These are phyloP conservation scores for Eragrostis curvula DNA, from an alignment of 176 grass and related monocot genomes.

Conservation along the genomic window DNA sequence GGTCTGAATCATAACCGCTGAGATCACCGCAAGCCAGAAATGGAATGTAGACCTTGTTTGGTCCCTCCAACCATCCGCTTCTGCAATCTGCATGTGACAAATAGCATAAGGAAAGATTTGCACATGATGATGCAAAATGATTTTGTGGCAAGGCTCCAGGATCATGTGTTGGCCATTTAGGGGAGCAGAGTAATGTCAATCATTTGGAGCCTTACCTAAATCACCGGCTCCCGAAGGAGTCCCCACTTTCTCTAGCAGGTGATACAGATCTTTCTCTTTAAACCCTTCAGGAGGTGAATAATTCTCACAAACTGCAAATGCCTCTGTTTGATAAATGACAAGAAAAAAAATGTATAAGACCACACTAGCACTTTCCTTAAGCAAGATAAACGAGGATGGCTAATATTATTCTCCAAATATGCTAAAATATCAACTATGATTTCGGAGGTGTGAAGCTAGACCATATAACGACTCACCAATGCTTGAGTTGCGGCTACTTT, in stretches of 20 bases:
- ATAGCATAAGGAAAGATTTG: constrained; percentile 49
- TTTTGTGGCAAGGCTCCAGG: background rate
- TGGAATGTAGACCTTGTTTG: constrained; percentile 86
- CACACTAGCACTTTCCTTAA: background rate
- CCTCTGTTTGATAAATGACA: constrained; percentile 59
- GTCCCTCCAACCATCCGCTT: constrained; percentile 89
- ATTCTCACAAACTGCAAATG: constrained; percentile 91
- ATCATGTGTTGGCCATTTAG: background rate
- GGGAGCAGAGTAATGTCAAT: background rate
- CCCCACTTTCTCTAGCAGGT: constrained; percentile 88
- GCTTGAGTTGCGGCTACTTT: constrained; percentile 91
- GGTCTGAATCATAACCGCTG: constrained; percentile 83
- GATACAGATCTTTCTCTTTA: constrained; percentile 82
- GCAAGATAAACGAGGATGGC: background rate
- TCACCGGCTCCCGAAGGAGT: constrained; percentile 73
- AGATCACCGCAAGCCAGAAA: constrained; percentile 91
- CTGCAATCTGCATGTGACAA: constrained; percentile 64
- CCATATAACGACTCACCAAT: constrained; percentile 64
- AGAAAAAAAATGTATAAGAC: background rate
- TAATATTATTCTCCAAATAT: background rate
- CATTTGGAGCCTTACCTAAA: constrained; percentile 37
- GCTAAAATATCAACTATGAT: background rate
- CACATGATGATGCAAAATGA: background rate
- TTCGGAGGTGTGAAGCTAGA: background rate
- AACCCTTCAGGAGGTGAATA: constrained; percentile 90